A percentile compares a stretch with the other conserved stretches of the same genome.
These are phyloP conservation scores for Eucalyptus albens DNA, from an alignment of 345 rosid species.

Conservation along the genomic window DNA sequence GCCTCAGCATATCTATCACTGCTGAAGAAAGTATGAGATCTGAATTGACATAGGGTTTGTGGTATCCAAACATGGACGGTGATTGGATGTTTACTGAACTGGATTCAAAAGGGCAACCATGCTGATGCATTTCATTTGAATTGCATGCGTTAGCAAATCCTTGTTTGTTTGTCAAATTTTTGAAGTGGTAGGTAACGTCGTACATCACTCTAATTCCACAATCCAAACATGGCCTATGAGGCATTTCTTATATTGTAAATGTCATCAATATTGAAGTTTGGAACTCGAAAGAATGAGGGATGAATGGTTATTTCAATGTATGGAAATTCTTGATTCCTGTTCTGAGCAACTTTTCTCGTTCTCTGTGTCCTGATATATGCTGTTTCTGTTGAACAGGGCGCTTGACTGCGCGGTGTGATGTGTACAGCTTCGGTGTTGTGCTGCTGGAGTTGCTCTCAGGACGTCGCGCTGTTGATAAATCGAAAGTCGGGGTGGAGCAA, in stretches of 20 bases:
- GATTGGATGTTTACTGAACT: background rate
- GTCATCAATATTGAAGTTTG: background rate
- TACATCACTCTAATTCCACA: background rate
- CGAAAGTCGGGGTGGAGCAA: constrained; percentile 38
- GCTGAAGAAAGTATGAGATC: background rate
- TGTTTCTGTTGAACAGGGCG: constrained; percentile 23
- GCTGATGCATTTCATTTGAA: background rate
- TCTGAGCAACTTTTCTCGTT: background rate
- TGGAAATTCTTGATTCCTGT: background rate
- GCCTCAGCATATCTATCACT: background rate
- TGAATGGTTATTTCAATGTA: background rate
- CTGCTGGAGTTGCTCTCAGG: constrained; percentile 56
- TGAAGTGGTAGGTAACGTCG: background rate
- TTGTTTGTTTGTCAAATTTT: background rate
- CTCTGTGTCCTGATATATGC: background rate
- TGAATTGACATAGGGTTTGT: background rate
- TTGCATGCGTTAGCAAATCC: background rate
- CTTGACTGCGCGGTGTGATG: constrained; percentile 48
- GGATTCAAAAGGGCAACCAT: background rate
- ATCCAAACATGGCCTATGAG: background rate
- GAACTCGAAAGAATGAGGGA: background rate
- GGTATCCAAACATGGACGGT: background rate
- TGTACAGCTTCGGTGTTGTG: constrained; percentile 71
- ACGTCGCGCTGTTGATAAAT: constrained; percentile 30
- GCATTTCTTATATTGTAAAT: background rate